Percentiles rank a stretch among this genome's conserved stretches.
phyloP scores from a whole-genome alignment of 2,329 filamentous ascomycete genomes.

The Fusarium pseudonygamai region DNA sequence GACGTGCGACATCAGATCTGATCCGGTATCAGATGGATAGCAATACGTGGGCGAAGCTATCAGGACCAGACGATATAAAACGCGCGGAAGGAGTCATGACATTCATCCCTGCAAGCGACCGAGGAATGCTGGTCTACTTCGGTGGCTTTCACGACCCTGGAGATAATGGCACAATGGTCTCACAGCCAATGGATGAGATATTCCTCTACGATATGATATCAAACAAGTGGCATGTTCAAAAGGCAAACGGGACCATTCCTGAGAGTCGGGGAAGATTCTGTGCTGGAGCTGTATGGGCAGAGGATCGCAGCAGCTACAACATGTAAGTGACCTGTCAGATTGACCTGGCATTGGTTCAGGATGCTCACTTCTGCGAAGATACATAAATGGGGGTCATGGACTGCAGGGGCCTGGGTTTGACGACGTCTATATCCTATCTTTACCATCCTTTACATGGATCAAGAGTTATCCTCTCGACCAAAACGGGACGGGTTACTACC shows the following conservation, averaged over 20 bases:
- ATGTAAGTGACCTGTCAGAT: not conserved
- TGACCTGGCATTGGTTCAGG: fast-evolving
- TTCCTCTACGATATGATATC: conserved; percentile 5
- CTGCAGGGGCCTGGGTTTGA: not conserved
- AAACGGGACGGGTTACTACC: not conserved
- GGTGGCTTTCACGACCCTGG: not conserved
- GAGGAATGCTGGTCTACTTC: not conserved
- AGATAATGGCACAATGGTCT: not conserved
- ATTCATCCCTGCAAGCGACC: not conserved
- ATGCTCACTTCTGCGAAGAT: not conserved
- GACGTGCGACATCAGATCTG: not conserved
- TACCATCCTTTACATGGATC: not conserved
- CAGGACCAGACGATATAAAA: not conserved
- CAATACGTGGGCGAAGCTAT: not conserved
- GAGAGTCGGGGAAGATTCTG: not conserved
- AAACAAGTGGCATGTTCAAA: not conserved
- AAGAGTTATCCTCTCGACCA: conserved; percentile 3
- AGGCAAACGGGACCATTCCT: not conserved
- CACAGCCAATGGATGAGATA: not conserved
- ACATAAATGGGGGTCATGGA: not conserved
- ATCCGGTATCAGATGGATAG: not conserved
- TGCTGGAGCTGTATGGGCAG: not conserved
- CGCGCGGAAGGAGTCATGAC: not conserved
- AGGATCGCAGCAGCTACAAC: conserved; percentile 1
- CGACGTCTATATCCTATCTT: not conserved